Conservation (phyloP, 768 basidiomycete species). For the Boletus sensibilis region DNA sequence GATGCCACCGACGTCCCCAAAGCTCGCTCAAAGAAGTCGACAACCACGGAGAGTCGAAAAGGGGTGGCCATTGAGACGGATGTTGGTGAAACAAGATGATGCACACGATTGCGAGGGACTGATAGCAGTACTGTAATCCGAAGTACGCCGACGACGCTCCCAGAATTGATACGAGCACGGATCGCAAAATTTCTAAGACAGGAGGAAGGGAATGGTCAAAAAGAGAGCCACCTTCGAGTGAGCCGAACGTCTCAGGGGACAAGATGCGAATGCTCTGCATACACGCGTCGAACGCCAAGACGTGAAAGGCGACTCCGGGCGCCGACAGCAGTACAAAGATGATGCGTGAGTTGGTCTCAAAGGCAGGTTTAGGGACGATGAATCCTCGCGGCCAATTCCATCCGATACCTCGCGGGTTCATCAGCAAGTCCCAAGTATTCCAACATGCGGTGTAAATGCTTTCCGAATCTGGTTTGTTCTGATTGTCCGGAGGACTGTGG, state of each 20-base stretch:
- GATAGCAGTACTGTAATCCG: conserved; percentile 44
- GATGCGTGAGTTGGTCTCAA: conserved; percentile 8
- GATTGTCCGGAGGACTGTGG: neutral
- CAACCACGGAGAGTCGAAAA: conserved; percentile 57
- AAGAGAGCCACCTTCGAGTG: conserved; percentile 35
- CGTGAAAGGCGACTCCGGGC: neutral
- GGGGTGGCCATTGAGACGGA: conserved; percentile 58
- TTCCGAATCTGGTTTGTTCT: neutral
- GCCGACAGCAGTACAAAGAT: conserved; percentile 12
- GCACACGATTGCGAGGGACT: conserved; percentile 41
- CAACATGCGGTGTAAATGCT: conserved; percentile 19
- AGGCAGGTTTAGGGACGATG: conserved; percentile 11
- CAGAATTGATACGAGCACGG: conserved; percentile 43
- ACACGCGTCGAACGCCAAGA: conserved; percentile 16
- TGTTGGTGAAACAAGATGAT: conserved; percentile 46
- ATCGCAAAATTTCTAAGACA: conserved; percentile 36
- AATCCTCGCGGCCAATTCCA: conserved; percentile 29
- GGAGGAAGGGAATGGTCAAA: conserved; percentile 34
- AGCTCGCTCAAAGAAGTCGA: conserved; percentile 58
- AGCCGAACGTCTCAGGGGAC: conserved; percentile 39
- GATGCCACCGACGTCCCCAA: conserved; percentile 69
- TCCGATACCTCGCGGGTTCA: conserved; percentile 26
- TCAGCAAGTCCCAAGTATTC: conserved; percentile 29
- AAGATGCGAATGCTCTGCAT: conserved; percentile 25
- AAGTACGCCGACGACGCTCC: conserved; percentile 45